These are phyloP conservation scores for Ustilago xerochloae DNA, from an alignment of 1,284 basidiomycete species.

Conservation along the genomic window DNA sequence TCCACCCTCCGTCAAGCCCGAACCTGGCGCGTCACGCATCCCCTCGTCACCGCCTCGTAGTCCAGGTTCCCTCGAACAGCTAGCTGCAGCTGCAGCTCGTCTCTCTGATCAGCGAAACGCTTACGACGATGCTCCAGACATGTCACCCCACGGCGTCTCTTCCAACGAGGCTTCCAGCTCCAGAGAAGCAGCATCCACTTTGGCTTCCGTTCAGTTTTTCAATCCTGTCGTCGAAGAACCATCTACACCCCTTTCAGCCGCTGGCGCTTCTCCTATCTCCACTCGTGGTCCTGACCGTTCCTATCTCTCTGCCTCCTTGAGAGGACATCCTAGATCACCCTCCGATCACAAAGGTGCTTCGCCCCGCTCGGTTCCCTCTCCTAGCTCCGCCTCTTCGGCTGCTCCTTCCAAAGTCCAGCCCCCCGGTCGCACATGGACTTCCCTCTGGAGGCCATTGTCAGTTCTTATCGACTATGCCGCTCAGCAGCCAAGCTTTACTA, in stretches of 20 bases:
- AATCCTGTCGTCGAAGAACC: conserved; percentile 23
- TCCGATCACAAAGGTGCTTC: conserved; percentile 1
- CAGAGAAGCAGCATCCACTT: conserved; percentile 29
- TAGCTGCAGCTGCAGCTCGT: conserved; percentile 44
- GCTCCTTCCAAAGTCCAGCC: conserved; percentile 19
- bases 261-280: conserved; percentile 15
- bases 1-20: conserved; percentile 7
- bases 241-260: conserved; percentile 6
- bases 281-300: conserved; percentile 5
- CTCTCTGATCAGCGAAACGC: conserved; percentile 34
- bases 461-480: conserved; percentile 53
- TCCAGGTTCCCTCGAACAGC: conserved; percentile 43
- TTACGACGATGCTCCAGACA: conserved; percentile 19
- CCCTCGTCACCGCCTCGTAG: conserved; percentile 32
- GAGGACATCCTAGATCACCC: neutral
- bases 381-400: conserved; percentile 6
- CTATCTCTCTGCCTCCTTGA: neutral
- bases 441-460: conserved; percentile 45
- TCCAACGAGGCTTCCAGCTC: conserved; percentile 28
- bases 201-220: conserved; percentile 51
- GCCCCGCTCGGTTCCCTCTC: conserved; percentile 8
- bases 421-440: conserved; percentile 50
- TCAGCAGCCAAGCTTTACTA: conserved; percentile 41
- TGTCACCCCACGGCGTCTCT: conserved; percentile 22
- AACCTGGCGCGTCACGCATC: conserved; percentile 15